A percentile compares a stretch with the other conserved stretches of the same genome.
phyloP scores from a whole-genome alignment of 2,329 filamentous ascomycete species.

The Cladosporium sp. region DNA sequence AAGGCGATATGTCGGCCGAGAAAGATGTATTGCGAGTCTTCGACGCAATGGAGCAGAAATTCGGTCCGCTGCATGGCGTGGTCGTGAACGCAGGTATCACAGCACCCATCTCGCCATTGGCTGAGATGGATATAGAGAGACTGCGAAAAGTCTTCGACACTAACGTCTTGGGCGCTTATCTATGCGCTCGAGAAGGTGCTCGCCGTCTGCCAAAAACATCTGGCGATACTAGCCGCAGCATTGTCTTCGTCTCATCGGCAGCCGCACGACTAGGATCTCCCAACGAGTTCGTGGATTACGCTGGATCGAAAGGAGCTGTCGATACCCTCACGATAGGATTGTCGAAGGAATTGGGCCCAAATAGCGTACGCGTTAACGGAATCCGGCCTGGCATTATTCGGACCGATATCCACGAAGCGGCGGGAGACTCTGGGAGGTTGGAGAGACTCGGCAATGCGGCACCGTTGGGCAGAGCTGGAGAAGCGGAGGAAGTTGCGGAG shows the following conservation, averaged over 20 bases:
- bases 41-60: slow-evolving; percentile 19
- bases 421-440: slow-evolving; percentile 21
- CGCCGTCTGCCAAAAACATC: slow-evolving; percentile 17
- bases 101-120: slow-evolving; percentile 19
- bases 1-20: slow-evolving; percentile 23
- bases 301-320: slow-evolving; percentile 26
- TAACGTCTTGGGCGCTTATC: slow-evolving; percentile 25
- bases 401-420: slow-evolving; percentile 24
- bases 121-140: slow-evolving; percentile 22
- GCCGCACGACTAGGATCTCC: slow-evolving; percentile 25
- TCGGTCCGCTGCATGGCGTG: slow-evolving; percentile 21
- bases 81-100: slow-evolving; percentile 29
- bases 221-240: slow-evolving; percentile 15
- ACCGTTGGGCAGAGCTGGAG: slow-evolving; percentile 23
- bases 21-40: slow-evolving; percentile 22
- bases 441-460: slow-evolving; percentile 22
- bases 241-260: slow-evolving; percentile 26
- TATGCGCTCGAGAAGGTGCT: slow-evolving; percentile 27
- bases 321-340: slow-evolving; percentile 25
- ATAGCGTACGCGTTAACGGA: slow-evolving; percentile 23
- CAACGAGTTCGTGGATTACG: slow-evolving; percentile 28
- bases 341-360: slow-evolving; percentile 24
- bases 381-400: slow-evolving; percentile 26
- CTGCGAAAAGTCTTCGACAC: slow-evolving; percentile 23
- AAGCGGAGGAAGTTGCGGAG: slow-evolving; percentile 26